Evolutionary conservation across 805 yeast genomes (phyloP), one percentile per base, ranked within the genome.

Genomic region (Barnettozyma siamensis): DNA sequence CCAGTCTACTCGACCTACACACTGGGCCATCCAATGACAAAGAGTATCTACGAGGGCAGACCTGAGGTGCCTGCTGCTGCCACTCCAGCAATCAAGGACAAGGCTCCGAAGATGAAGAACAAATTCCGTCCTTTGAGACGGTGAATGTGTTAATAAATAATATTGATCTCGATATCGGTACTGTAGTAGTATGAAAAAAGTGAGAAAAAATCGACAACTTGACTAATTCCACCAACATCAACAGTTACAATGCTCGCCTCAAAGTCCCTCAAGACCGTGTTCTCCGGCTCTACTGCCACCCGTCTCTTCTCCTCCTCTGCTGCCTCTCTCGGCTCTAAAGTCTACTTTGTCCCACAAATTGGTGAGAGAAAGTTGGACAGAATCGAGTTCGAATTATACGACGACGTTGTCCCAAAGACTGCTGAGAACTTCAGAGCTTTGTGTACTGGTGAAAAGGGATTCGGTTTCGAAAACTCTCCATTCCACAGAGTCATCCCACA

Each of bases 401-500:
- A 59, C 41, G 62, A 59, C 33, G 54, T 82, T 57, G 93, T 84
- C 54, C 97, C 97, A 70, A 89, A 88, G 78, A 89, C 97, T 50
- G 83, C 94, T 53, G 94, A 85, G 70, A 89, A 89, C 77, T 89
- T 89, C 84, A 83, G 95, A 70, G 95, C 95, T 49, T 76, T 89
- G 60, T 74, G 83, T 66, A 88, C 97, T 51, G 97, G 97, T 61
- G 96, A 88, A 75, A 84, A 88, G 77, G 98, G 97, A 48, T 87
- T 73, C 65, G 98, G 97, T 57, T 91, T 85, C 80, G 81, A 45
- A 76, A 80, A 78, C 59, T 88, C 96, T 46, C 73, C 81, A 58
- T 89, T 91, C 93, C 97, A 89, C 87, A 83, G 96, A 74, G 95
- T 89, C 52, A 88, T 88, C 60, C 96, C 96, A 60, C 83, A 86